These are phyloP conservation scores for Alternaria triticimaculans DNA, from an alignment of 2,329 filamentous ascomycete species.

Conservation along the genomic window DNA sequence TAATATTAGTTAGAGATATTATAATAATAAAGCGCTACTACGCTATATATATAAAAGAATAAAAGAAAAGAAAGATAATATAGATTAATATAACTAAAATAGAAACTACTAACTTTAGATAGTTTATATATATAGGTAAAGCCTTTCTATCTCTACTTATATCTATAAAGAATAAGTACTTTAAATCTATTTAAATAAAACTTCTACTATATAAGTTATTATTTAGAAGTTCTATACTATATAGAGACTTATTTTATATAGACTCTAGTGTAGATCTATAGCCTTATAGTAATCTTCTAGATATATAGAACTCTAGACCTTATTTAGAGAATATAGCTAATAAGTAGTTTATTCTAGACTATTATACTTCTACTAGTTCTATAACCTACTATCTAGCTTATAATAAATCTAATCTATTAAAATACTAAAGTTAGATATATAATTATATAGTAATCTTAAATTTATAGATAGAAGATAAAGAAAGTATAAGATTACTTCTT, in stretches of 20 bases:
- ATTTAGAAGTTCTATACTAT: background rate
- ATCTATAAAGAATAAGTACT: background rate
- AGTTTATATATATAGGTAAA: slow-evolving; percentile 4
- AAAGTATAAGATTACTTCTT: background rate
- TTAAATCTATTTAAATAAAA: background rate
- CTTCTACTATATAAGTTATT: background rate
- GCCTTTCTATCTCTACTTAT: slow-evolving; percentile 1
- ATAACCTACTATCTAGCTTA: background rate
- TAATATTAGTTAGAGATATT: background rate
- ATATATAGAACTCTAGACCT: background rate
- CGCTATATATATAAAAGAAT: background rate
- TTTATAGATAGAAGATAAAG: background rate
- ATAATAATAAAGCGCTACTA: background rate
- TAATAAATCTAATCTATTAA: background rate
- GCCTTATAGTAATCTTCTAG: background rate
- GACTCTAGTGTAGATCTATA: background rate
- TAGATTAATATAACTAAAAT: background rate
- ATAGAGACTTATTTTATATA: background rate
- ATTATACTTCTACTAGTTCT: background rate
- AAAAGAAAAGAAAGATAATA: background rate
- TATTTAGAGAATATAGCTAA: background rate
- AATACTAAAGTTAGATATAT: background rate
- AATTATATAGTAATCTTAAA: background rate
- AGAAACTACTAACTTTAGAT: background rate
- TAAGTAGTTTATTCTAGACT: background rate